These are phyloP conservation scores for Casuarina glauca DNA, from an alignment of 306 rosid species.

Conservation along the genomic window DNA sequence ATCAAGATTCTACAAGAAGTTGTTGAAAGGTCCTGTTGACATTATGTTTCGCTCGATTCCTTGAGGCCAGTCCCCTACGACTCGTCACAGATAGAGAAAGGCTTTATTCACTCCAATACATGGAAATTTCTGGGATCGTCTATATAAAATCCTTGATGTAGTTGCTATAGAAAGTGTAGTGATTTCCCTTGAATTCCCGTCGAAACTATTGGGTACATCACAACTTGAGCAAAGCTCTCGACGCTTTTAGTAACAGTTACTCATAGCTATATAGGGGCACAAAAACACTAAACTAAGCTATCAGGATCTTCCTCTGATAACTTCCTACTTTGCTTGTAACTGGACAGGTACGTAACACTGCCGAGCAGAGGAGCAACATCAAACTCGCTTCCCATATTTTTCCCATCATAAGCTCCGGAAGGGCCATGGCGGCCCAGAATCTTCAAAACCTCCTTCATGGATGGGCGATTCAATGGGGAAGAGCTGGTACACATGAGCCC, in stretches of 20 bases:
- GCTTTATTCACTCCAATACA: too few relatives aligned
- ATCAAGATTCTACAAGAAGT: not conserved
- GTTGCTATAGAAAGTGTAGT: too few relatives aligned
- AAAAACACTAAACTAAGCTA: conserved; percentile 29
- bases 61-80: not conserved
- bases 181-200: not conserved
- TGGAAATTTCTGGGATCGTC: too few relatives aligned
- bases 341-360: conserved; percentile 46
- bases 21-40: not conserved
- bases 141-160: too few relatives aligned
- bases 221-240: not conserved
- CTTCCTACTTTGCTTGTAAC: conserved; percentile 50
- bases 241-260: not conserved
- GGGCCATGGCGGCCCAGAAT: conserved; percentile 52
- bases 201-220: not conserved
- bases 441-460: conserved; percentile 65
- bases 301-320: conserved; percentile 28
- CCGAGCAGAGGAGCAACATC: conserved; percentile 62
- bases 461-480: conserved; percentile 63
- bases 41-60: not conserved
- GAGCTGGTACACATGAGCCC: conserved; percentile 76
- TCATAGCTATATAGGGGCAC: not conserved
- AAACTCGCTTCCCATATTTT: conserved; percentile 40
- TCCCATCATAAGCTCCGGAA: conserved; percentile 25
- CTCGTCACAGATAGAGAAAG: too few relatives aligned